These are phyloP conservation scores for Ophiosphaerella korrae DNA, from an alignment of 2,329 filamentous ascomycete genomes.

Conservation along the genomic window DNA sequence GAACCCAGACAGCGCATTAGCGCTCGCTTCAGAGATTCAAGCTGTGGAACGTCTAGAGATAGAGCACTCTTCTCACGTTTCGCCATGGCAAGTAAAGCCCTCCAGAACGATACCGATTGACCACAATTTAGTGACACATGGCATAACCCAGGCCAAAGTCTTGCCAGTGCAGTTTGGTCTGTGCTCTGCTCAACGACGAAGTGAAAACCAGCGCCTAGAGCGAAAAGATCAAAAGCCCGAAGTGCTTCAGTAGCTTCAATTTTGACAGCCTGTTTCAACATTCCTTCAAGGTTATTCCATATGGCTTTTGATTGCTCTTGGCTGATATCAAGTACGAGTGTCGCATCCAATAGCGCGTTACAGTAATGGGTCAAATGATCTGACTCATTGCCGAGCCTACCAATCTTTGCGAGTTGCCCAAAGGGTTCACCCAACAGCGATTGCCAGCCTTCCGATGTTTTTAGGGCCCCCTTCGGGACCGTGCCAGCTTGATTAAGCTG, in stretches of 20 bases:
- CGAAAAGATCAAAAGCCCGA: constrained; percentile 58
- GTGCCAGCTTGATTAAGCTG: constrained; percentile 29
- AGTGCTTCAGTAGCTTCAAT: constrained; percentile 1
- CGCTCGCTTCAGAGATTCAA: constrained; percentile 66
- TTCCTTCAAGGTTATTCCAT: constrained; percentile 23
- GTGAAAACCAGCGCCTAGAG: constrained; percentile 74
- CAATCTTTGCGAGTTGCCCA: constrained; percentile 53
- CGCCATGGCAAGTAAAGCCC: constrained; percentile 61
- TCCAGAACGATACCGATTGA: constrained; percentile 51
- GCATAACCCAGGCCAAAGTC: constrained; percentile 69
- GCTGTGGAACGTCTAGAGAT: constrained; percentile 58
- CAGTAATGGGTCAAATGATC: constrained; percentile 28
- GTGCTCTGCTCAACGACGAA: constrained; percentile 68
- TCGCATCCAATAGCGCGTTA: constrained; percentile 37
- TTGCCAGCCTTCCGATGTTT: constrained; percentile 38
- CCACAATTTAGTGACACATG: constrained; percentile 70
- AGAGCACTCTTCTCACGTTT: constrained; percentile 62
- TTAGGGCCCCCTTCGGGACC: constrained; percentile 22
- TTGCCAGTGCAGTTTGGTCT: constrained; percentile 54
- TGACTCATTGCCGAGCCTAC: constrained; percentile 8
- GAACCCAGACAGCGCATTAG: constrained; percentile 76
- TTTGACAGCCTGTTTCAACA: constrained; percentile 25
- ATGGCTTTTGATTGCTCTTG: constrained; percentile 26
- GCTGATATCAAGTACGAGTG: constrained; percentile 26
- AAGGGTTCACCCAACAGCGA: constrained; percentile 68